These are phyloP conservation scores for Erythrophleum ivorense DNA, from an alignment of 331 rosid species.

Conservation along the genomic window DNA sequence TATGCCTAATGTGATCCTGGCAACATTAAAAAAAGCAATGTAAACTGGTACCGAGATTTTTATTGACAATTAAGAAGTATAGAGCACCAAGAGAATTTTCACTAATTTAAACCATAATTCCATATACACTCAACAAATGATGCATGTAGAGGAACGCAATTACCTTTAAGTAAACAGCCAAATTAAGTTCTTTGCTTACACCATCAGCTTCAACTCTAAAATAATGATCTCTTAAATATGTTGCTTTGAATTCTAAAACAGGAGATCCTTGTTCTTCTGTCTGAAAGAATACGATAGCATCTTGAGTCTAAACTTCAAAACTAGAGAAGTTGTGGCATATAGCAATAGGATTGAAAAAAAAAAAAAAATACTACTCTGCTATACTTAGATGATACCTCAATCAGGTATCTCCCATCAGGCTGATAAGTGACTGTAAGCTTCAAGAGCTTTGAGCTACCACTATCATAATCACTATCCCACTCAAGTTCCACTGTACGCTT, in stretches of 20 bases:
- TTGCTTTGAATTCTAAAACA: constrained; percentile 62
- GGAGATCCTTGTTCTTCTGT: constrained; percentile 58
- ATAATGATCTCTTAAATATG: constrained; percentile 52
- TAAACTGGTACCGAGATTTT: constrained; percentile 25
- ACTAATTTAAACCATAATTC: neutral
- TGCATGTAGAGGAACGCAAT: constrained; percentile 32
- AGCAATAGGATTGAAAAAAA: constrained; percentile 11
- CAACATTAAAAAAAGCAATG: constrained; percentile 18
- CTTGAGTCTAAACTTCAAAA: constrained; percentile 27
- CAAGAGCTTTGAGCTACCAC: constrained; percentile 57
- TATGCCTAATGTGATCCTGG: constrained; percentile 76
- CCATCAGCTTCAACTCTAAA: constrained; percentile 88
- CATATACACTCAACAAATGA: constrained; percentile 30
- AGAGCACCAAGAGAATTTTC: constrained; percentile 2
- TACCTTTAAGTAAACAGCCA: constrained; percentile 83
- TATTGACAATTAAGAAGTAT: too few relatives aligned
- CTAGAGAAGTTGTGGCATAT: constrained; percentile 21
- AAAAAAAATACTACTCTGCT: neutral
- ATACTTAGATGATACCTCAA: constrained; percentile 65
- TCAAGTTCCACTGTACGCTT: constrained; percentile 67
- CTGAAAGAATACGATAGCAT: constrained; percentile 53
- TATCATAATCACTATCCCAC: constrained; percentile 81
- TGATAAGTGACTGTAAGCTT: constrained; percentile 65
- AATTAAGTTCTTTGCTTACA: constrained; percentile 62
- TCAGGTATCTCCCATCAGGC: constrained; percentile 69